Base-by-base conservation (phyloP, 2,329 filamentous ascomycete genomes). In the Diaporthe citrichinensis region DNA sequence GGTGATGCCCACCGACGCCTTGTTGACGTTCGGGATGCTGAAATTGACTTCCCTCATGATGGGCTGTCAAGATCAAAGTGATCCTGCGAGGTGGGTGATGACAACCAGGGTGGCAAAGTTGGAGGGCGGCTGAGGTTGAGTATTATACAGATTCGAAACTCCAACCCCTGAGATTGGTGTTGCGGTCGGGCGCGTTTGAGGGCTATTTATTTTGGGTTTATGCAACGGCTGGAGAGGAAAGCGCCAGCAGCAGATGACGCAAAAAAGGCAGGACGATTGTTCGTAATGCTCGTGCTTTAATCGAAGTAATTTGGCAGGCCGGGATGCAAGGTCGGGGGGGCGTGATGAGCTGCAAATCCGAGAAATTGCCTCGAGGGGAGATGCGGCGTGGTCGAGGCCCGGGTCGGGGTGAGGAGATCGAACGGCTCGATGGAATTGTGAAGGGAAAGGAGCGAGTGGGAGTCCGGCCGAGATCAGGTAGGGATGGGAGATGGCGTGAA, bases 21-120 rank as follows among this genome's bases (percentile, higher is more conserved):
- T 98, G 87, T 98, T 98, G 90, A 96, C 95, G 89, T 96, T 98
- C 61, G 96, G 96, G 83, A 98, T 98, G 86, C 95, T 98, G 87
- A 98, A 98, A 86, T 98, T 98, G 87, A 98, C 96, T 91, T 99
- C 97, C 88, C 97, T 95, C 97, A 99, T 99, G 86, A 85, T 96
- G 91, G 78, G 76, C 80, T 77, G 78, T 80, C 80, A 73, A 49
- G 25, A 58, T 77, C 57, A 67, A 57, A 34, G 23, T 72, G 67
- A 44, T 44, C 55, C 36, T 46, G 25, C 46, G 51, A 31, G 39
- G n/a, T 65, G 58, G 36, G 49, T 34, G 58, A 55, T 44, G 59
- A 36, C 25, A 46, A 44, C 39, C 71, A 65, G 57, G n/a, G 36
- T 55, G 46, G 71, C 46, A 17, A 31, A 53, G 23, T 23, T 39